Base-by-base conservation (phyloP, 2,329 filamentous ascomycete species). In the Fusarium napiforme region DNA sequence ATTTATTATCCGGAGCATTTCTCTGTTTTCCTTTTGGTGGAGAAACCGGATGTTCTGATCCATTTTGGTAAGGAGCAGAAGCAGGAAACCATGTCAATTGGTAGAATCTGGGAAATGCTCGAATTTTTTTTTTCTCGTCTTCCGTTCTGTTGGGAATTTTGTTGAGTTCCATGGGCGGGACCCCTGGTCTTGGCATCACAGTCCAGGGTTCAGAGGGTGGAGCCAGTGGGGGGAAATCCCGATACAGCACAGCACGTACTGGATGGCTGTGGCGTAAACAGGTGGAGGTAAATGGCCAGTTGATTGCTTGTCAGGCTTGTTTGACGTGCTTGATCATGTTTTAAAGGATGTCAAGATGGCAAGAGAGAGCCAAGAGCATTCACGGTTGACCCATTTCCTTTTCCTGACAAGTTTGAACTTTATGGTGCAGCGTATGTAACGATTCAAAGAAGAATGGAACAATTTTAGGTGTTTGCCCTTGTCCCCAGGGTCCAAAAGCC, bases 91-190 rank as follows among this genome's bases (percentile, higher is more conserved):
- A 55, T 21, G 57, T 34, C 42, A 40, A 64, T 69, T 65, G 65
- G 67, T 45, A 53, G 39, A 57, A 39, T 7, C 30, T 37, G 39
- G 23, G 26, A 57, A 43, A 59, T 39, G 59, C 2, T 67, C 55
- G 47, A 64, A 19, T 59, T 60, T 68, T 60, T 68, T 72, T 71
- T 50, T 68, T 69, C 60, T 64, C 62, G 36, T 58, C 73, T 74
- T 70, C 67, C 40, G 59, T 81, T 81, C 79, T 81, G 80, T 81
- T 81, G 80, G 80, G 80, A 79, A 81, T 79, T 79, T 81, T 81
- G 80, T 81, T 81, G 80, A 77, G 75, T 62, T 59, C 56, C 56
- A 30, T 69, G 49, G 75, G 79, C 71, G 68, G 69, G 72, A 75
- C 70, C 72, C 70, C 60, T 75, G 62, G 67, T 69, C 71, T 68